Evolutionary conservation across 148 eudicot species (phyloP).

Genomic region (Persicaria maculosa): DNA sequence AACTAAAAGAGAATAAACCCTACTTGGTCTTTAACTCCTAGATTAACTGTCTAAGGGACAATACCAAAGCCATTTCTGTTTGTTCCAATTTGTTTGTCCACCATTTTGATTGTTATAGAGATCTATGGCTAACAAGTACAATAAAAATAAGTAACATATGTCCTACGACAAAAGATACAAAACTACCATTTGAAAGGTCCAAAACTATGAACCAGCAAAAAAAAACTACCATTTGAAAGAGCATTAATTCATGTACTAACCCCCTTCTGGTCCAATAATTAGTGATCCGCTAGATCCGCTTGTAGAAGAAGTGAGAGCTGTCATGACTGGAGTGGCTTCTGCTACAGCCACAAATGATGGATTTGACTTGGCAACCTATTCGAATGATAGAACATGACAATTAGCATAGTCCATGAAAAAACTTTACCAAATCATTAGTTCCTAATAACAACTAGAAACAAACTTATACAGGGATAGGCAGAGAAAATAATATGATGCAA

Average conservation of each 20-base stretch:
- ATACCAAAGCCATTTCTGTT: not conserved
- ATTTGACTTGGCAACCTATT: constrained; percentile 51
- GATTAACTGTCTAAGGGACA: not conserved
- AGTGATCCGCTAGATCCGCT: constrained; percentile 50
- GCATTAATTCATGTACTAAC: constrained; percentile 30
- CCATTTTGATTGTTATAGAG: not conserved
- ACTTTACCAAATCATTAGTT: too few species aligned
- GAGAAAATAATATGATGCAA: not conserved
- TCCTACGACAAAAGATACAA: not conserved
- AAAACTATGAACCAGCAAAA: not conserved
- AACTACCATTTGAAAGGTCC: not conserved
- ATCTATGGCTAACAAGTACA: not conserved
- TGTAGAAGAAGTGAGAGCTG: constrained; percentile 32
- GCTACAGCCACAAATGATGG: constrained; percentile 81
- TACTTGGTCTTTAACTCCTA: not conserved
- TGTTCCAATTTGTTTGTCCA: not conserved
- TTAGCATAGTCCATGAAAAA: not conserved
- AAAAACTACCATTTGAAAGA: too few species aligned
- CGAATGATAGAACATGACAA: not conserved
- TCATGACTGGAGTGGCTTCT: constrained; percentile 69
- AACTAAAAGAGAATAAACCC: not conserved
- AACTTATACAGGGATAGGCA: not conserved
- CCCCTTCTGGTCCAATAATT: constrained; percentile 98
- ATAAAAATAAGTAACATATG: not conserved
- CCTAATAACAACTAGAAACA: not conserved